These are phyloP conservation scores for Galerina marginata DNA, from an alignment of 768 basidiomycete species.

Conservation along the genomic window DNA sequence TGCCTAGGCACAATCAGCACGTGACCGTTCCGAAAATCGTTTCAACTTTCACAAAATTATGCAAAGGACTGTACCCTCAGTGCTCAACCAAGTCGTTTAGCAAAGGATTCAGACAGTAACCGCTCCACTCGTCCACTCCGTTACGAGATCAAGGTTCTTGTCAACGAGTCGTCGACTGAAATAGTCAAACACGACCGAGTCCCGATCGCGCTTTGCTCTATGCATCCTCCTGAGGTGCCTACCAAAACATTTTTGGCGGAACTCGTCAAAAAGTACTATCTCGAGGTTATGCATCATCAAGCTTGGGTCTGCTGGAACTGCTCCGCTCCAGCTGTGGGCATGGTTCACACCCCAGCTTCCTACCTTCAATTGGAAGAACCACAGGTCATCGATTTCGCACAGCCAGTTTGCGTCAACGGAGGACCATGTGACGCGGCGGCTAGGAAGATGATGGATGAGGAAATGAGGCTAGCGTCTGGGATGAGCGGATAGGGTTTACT, in stretches of 20 bases:
- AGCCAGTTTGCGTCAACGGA: conserved; percentile 16
- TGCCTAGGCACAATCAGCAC: too few relatives aligned
- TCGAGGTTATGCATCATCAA: conserved; percentile 4
- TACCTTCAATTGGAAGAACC: conserved; percentile 13
- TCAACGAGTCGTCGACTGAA: not conserved
- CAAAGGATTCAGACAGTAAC: too few relatives aligned
- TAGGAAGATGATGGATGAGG: conserved; percentile 15
- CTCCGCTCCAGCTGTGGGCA: conserved; percentile 1
- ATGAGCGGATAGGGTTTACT: not conserved
- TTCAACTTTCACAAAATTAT: too few relatives aligned
- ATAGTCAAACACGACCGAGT: conserved; percentile 14
- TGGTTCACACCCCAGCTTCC: conserved; percentile 15
- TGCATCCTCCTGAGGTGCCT: conserved; percentile 14
- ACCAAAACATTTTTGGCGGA: conserved; percentile 9
- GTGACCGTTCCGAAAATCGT: too few relatives aligned
- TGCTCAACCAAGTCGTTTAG: too few relatives aligned
- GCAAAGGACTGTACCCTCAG: too few relatives aligned
- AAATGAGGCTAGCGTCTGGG: conserved; percentile 7
- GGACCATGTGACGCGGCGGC: conserved; percentile 15
- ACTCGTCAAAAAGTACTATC: conserved; percentile 19
- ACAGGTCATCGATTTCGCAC: conserved; percentile 10
- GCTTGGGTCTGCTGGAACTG: conserved; percentile 19
- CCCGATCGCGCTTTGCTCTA: conserved; percentile 8
- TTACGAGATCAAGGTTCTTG: conserved; percentile 16
- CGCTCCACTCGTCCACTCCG: conserved; percentile 2